A percentile compares a stretch with the other conserved stretches of the same genome.
These are phyloP conservation scores for Auricularia auricula-judae DNA, from an alignment of 768 basidiomycete genomes.

Conservation along the genomic window DNA sequence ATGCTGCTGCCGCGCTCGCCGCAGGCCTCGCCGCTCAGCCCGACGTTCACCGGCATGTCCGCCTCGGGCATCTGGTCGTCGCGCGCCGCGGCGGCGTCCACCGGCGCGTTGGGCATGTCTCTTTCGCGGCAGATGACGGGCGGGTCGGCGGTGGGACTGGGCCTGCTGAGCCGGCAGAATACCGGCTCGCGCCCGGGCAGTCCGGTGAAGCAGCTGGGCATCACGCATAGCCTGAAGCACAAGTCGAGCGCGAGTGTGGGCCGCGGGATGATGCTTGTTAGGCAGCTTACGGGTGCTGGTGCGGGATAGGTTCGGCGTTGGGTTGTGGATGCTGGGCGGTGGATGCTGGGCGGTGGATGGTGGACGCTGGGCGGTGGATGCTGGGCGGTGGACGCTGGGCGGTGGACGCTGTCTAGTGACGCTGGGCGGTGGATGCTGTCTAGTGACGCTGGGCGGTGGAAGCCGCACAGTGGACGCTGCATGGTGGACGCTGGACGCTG, in stretches of 20 bases:
- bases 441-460: no score
- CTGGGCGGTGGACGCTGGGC: no score
- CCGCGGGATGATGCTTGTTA: constrained; percentile 62
- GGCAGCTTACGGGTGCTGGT: constrained; percentile 52
- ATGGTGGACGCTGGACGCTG: no score
- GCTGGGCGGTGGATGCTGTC: no score
- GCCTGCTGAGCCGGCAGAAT: neutral
- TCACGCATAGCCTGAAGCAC: constrained; percentile 36
- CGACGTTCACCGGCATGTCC: constrained; percentile 61
- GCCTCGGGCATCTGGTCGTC: constrained; percentile 5
- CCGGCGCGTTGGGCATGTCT: constrained; percentile 15
- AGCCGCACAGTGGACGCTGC: no score
- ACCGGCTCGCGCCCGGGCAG: constrained; percentile 24
- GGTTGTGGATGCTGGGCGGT: no score
- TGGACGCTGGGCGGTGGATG: no score
- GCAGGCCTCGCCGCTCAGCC: constrained; percentile 49
- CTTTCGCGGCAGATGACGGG: constrained; percentile 25
- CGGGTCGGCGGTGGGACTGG: neutral
- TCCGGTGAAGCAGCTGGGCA: constrained; percentile 49
- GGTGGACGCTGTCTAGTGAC: no score
- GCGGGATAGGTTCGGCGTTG: no score
- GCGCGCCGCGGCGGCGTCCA: neutral
- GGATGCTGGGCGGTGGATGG: no score
- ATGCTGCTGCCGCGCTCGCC: constrained; percentile 33
- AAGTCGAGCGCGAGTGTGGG: constrained; percentile 70